Evolutionary conservation across 2,329 filamentous ascomycete genomes (phyloP), one percentile per base, ranked within the genome.

Genomic region (Shiraia sp.): DNA sequence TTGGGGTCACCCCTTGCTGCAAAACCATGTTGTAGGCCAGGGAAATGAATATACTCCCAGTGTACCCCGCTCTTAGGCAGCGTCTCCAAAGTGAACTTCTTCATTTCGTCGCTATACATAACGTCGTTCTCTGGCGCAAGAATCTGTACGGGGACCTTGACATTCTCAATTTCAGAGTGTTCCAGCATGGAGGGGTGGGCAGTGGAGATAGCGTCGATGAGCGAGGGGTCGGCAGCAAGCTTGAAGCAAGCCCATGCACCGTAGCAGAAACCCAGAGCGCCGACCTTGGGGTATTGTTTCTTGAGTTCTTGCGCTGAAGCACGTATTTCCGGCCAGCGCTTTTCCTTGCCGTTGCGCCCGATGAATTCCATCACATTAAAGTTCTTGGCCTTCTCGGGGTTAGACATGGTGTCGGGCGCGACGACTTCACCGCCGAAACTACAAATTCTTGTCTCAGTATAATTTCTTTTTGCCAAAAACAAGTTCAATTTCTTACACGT

Each of bases 221-320:
- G 54, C 22, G 57, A 51, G 1, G 60, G 57, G 27, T 66, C 62
- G 0, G 62, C 59, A 19, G 45, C 64, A n/a, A 69, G 61, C 38
- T 51, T 50, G 46, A 68, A 59, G 43, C 36, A 43, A 3, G 62
- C 66, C 65, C 65, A 69, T 23, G 63, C 75, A 23, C 75, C 75
- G 62, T 72, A 77, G 65, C 75, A 77, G 57, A 76, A 77, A 4
- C 75, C 75, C 19, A 77, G 65, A 6, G 68, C 71, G n/a, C 67
- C 72, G 12, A 76, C 65, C 44, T 75, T 76, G 38, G 51, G 42
- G 43, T 62, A 64, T 27, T 60, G 47, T 34, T 56, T 50, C 26
- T 68, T 68, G n/a, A 75, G 53, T 0, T 59, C 57, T 40, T 61
- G 55, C 1, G 72, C 71, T 26, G 51, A 61, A 10, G 57, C 61